These are phyloP conservation scores for Myxozyma mucilagina DNA, from an alignment of 805 yeast species.

Conservation along the genomic window DNA sequence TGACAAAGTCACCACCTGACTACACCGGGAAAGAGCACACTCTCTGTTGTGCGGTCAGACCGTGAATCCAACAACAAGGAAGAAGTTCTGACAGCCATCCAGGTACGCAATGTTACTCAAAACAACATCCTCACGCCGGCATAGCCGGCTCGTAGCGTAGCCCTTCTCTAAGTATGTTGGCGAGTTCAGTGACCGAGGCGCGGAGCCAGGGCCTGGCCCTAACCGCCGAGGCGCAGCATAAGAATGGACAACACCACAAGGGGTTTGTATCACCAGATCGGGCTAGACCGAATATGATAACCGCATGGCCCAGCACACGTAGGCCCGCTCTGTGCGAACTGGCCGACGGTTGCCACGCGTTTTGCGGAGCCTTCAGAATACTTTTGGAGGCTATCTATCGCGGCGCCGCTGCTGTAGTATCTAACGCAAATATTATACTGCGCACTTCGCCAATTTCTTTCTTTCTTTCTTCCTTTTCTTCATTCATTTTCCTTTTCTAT, in stretches of 20 bases:
- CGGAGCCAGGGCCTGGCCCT: background rate
- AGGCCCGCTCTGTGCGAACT: background rate
- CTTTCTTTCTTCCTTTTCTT: background rate
- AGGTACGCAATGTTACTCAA: too few relatives aligned
- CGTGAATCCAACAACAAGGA: too few relatives aligned
- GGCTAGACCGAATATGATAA: background rate
- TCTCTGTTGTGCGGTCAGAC: too few relatives aligned
- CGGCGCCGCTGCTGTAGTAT: background rate
- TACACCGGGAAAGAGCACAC: too few relatives aligned
- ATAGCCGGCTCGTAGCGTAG: too few relatives aligned
- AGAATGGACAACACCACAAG: background rate
- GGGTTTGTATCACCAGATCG: background rate
- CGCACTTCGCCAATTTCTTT: background rate
- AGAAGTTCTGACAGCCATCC: too few relatives aligned
- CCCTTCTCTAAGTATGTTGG: too few relatives aligned
- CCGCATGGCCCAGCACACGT: background rate
- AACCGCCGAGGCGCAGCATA: background rate
- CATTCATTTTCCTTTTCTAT: background rate
- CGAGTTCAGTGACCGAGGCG: background rate
- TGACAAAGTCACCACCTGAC: too few relatives aligned
- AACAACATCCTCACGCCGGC: too few relatives aligned
- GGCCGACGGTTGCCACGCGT: constrained; percentile 1
- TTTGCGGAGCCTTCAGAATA: background rate
- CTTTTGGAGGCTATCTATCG: background rate
- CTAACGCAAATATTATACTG: too few relatives aligned